phyloP scores from a whole-genome alignment of 1,284 basidiomycete genomes.

The Malassezia nana region DNA sequence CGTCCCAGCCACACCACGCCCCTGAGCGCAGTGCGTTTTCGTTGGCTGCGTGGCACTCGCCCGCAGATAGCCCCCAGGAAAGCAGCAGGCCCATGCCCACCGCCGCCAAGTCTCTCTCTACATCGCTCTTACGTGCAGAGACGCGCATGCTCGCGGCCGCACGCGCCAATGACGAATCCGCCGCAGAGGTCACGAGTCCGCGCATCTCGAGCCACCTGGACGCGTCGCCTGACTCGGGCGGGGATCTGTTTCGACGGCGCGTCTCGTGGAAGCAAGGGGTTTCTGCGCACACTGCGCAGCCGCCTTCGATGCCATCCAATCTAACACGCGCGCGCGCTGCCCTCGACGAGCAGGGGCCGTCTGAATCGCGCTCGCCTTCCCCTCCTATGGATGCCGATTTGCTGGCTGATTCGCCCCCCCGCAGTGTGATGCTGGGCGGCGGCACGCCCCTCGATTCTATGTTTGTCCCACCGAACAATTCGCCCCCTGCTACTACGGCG shows the following conservation, averaged over 20 bases:
- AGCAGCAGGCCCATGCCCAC: background rate
- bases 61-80: background rate
- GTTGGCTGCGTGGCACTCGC: background rate
- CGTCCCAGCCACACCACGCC: too few relatives aligned
- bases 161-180: background rate
- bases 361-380: background rate
- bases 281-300: background rate
- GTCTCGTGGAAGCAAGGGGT: background rate
- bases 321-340: constrained; percentile 8
- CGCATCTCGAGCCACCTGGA: background rate
- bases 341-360: background rate
- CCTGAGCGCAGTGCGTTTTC: background rate
- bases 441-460: background rate
- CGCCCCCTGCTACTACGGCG: background rate
- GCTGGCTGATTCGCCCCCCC: background rate
- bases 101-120: background rate
- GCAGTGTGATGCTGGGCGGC: constrained; percentile 1
- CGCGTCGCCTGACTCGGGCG: background rate
- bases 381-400: background rate
- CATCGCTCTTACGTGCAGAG: constrained; percentile 3
- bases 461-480: background rate
- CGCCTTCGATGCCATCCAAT: constrained; percentile 1
- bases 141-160: background rate
- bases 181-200: background rate
- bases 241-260: background rate